Base-by-base conservation (phyloP, 805 yeast genomes). In the Starmerella tilneyi region DNA sequence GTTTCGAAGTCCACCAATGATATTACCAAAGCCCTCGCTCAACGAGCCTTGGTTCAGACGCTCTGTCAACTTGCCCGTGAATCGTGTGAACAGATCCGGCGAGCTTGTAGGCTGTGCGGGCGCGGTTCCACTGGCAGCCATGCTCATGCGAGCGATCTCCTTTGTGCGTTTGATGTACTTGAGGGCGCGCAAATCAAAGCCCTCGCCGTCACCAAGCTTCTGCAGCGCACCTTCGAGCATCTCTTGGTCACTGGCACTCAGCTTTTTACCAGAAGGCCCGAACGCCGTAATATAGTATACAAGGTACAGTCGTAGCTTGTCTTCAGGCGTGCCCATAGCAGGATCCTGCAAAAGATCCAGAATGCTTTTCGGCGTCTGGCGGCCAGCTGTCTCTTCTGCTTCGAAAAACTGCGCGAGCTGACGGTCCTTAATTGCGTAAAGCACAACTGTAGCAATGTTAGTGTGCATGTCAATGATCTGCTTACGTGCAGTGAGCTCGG, bases 401-500 rank as follows among this genome's bases (percentile, higher is more conserved):
- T 92, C 97, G 62, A 89, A 92, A 55, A 88, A 82, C 45, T 86
- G 78, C 58, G 94, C 98, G 54, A 92, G 71, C 15, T 80, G 79
- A 53, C 89, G 81, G n/a, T 81, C 78, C 57, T 89, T 92, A 49
- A 92, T 70, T 53, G 86, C 85, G 58, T 79, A 78, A 48, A 92
- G 73, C 43, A 92, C 68, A 16, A 86, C 75, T 9, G 96, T 84
- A 50, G 94, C 76, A 21, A 92, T 88, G 57, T 84, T 86, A 95
- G 92, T 89, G 65, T 92, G 99, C 79, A 84, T 83, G 66, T 92
- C 99, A 55, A 92, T 80, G 26, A 85, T 77, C 43, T 78, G 71
- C 62, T 92, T 92, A 56, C 94, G 76, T 6, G 85, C 83, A 0
- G 96, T 84, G 49, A 92, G 69, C 62, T 86, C 94, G 3, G 98